A percentile compares a stretch with the other conserved stretches of the same genome.
Conservation (phyloP, 805 yeast genomes). For the Candida suzukii region DNA sequence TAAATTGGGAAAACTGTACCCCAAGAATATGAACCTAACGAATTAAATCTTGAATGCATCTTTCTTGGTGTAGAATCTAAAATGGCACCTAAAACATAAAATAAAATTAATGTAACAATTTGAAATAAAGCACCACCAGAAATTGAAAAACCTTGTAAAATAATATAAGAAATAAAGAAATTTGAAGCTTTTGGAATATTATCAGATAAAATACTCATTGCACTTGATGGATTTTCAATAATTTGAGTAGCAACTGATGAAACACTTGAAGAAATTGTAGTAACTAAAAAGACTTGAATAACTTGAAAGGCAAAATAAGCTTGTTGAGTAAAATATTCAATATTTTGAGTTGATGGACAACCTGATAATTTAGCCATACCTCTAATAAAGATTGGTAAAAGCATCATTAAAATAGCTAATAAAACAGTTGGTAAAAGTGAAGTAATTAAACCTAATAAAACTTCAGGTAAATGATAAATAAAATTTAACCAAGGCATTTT, state of each 20-base stretch:
- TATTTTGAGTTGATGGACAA: constrained; percentile 44
- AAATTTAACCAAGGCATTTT: constrained; percentile 48
- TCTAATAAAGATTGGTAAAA: constrained; percentile 61
- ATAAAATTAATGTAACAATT: constrained; percentile 49
- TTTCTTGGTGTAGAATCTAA: constrained; percentile 63
- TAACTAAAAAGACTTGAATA: constrained; percentile 63
- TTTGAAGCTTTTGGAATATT: constrained; percentile 69
- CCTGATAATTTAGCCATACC: constrained; percentile 57
- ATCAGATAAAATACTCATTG: constrained; percentile 53
- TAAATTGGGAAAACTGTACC: constrained; percentile 77
- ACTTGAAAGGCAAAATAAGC: constrained; percentile 66
- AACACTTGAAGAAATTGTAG: constrained; percentile 67
- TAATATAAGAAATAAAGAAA: constrained; percentile 61
- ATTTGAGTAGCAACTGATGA: constrained; percentile 60
- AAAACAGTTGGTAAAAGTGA: constrained; percentile 63
- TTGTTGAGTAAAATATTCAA: constrained; percentile 61
- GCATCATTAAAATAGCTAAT: constrained; percentile 56
- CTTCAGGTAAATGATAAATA: constrained; percentile 47
- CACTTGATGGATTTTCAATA: constrained; percentile 48
- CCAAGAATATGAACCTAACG: constrained; percentile 51
- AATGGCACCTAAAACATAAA: constrained; percentile 47
- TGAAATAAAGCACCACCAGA: constrained; percentile 63
- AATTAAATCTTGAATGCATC: constrained; percentile 53
- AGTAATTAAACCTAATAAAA: constrained; percentile 55
- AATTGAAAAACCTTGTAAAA: constrained; percentile 61